These are phyloP conservation scores for Nicotiana attenuata DNA, from an alignment of 257 asterid species.

Conservation along the genomic window DNA sequence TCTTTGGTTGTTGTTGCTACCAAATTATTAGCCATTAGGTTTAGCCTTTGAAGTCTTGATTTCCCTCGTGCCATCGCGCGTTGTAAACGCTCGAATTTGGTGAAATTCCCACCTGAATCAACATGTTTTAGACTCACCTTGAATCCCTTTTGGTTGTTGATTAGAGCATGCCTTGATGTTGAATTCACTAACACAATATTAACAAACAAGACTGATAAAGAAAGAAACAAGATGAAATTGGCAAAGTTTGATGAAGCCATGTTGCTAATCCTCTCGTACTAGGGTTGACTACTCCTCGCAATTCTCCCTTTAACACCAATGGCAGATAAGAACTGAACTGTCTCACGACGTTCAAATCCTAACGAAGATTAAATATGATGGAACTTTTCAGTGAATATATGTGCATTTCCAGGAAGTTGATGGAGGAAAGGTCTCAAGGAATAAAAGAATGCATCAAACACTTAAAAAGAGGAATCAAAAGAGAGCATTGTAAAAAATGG, in stretches of 20 bases:
- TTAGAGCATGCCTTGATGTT: conserved; percentile 35
- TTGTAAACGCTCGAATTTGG: conserved; percentile 49
- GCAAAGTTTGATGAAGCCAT: conserved; percentile 17
- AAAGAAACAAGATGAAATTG: conserved; percentile 6
- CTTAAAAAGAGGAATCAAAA: background rate
- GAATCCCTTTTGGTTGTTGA: conserved; percentile 39
- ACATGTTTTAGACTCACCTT: conserved; percentile 47
- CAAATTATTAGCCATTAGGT: conserved; percentile 29
- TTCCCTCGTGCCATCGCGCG: conserved; percentile 68
- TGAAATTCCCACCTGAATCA: conserved; percentile 51
- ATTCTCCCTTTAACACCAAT: too few relatives aligned
- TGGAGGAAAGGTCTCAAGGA: background rate
- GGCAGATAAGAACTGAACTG: too few relatives aligned
- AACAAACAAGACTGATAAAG: conserved; percentile 17
- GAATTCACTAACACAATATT: conserved; percentile 22
- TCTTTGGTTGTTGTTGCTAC: conserved; percentile 20
- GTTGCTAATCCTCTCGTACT: too few relatives aligned
- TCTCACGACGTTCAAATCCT: too few relatives aligned
- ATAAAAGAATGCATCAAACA: background rate
- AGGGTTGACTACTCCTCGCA: too few relatives aligned
- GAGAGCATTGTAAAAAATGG: background rate
- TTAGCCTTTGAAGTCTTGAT: conserved; percentile 40
- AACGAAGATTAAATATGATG: too few relatives aligned
- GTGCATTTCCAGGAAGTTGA: background rate
- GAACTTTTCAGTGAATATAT: background rate